Evolutionary conservation across 805 yeast species (phyloP).

Genomic region (Schizosaccharomyces lindneri): DNA sequence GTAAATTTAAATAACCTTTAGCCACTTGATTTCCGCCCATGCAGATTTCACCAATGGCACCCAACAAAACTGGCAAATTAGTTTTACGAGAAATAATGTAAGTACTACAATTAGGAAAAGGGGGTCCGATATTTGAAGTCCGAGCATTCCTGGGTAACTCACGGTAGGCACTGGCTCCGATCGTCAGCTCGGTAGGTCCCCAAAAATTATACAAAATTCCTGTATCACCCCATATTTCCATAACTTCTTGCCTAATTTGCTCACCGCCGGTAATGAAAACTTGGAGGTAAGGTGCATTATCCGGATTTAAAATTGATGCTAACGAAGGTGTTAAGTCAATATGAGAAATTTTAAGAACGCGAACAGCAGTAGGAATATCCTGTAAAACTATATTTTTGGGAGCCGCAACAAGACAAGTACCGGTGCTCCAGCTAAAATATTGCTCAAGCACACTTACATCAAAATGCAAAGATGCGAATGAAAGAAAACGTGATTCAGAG

Average conservation of each 20-base stretch:
- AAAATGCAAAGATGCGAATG: constrained; percentile 12
- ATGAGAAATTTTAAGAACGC: constrained; percentile 8
- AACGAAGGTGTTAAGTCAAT: constrained; percentile 15
- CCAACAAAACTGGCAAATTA: constrained; percentile 8
- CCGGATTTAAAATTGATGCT: constrained; percentile 76
- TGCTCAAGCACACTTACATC: constrained; percentile 12
- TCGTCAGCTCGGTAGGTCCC: constrained; percentile 12
- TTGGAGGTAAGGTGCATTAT: constrained; percentile 14
- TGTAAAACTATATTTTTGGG: constrained; percentile 8
- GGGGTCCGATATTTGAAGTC: constrained; percentile 10
- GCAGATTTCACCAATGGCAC: constrained; percentile 13
- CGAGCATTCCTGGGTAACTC: constrained; percentile 7
- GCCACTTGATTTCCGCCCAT: constrained; percentile 13
- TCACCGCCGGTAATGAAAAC: constrained; percentile 12
- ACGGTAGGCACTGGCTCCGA: constrained; percentile 10
- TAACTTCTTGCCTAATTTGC: constrained; percentile 9
- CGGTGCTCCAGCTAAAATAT: constrained; percentile 11
- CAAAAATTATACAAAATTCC: constrained; percentile 10
- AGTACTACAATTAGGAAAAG: constrained; percentile 10
- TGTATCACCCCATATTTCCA: constrained; percentile 10
- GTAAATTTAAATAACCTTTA: constrained; percentile 10
- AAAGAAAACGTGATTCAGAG: constrained; percentile 5
- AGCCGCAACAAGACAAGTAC: constrained; percentile 9
- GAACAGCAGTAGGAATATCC: constrained; percentile 7
- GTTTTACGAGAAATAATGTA: constrained; percentile 6